Percentiles rank a stretch among this genome's conserved stretches.
Conservation (phyloP, 2,329 filamentous ascomycete genomes). For the Aspergillus sojae region DNA sequence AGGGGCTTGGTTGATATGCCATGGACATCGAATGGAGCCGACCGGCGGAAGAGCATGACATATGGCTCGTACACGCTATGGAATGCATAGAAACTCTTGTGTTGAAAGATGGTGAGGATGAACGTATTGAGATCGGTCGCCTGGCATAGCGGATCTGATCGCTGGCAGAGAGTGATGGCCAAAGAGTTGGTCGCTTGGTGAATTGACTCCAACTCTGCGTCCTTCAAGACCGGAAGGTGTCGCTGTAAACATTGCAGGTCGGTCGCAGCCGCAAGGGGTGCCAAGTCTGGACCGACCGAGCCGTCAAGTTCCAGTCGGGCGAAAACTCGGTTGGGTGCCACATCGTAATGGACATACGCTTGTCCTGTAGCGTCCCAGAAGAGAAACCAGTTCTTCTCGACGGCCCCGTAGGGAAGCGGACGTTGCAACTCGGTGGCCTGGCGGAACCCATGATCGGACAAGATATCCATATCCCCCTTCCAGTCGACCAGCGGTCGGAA, state of each 20-base stretch:
- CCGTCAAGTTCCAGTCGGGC: constrained; percentile 51
- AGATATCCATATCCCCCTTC: constrained; percentile 30
- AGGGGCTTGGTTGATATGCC: constrained; percentile 55
- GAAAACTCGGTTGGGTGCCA: constrained; percentile 54
- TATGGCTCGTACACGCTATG: constrained; percentile 61
- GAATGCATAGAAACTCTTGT: constrained; percentile 54
- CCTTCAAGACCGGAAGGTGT: constrained; percentile 44
- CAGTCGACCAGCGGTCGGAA: constrained; percentile 55
- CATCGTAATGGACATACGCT: constrained; percentile 58
- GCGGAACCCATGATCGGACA: constrained; percentile 41
- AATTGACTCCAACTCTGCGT: constrained; percentile 47
- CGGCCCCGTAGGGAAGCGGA: constrained; percentile 44
- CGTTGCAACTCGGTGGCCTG: constrained; percentile 55
- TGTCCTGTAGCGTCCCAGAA: constrained; percentile 58
- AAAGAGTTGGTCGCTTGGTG: constrained; percentile 65
- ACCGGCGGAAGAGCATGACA: constrained; percentile 53
- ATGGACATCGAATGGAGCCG: constrained; percentile 54
- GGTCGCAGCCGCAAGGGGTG: constrained; percentile 32
- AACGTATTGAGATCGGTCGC: constrained; percentile 55
- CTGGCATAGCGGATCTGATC: constrained; percentile 49
- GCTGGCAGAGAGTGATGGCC: constrained; percentile 56
- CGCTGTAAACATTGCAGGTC: constrained; percentile 53
- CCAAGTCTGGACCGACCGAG: constrained; percentile 52
- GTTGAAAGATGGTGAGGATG: constrained; percentile 58
- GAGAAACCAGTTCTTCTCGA: constrained; percentile 67